These are phyloP conservation scores for Colletotrichum gloeosporioides DNA, from an alignment of 2,329 filamentous ascomycete species.

Conservation along the genomic window DNA sequence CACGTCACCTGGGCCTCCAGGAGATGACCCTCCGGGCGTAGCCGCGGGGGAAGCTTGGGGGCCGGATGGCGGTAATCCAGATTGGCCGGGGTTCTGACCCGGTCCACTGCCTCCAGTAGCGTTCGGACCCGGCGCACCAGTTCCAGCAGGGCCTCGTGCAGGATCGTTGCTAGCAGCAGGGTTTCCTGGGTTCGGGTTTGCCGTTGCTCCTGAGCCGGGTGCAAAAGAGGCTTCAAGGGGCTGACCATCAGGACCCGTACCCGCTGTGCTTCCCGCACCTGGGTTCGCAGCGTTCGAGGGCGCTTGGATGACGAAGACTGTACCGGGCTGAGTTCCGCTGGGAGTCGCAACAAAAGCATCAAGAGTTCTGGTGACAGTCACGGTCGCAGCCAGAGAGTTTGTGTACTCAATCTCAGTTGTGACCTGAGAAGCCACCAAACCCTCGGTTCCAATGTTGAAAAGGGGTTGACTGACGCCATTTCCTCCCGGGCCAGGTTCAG, in stretches of 20 bases:
- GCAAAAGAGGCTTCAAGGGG: background rate
- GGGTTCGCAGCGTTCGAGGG: background rate
- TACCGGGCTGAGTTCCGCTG: constrained; percentile 8
- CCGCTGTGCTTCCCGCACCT: background rate
- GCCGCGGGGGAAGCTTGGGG: background rate
- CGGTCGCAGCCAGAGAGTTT: background rate
- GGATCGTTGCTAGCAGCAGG: background rate
- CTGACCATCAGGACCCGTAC: background rate
- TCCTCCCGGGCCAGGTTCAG: background rate
- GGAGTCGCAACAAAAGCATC: background rate
- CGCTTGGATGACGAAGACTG: background rate
- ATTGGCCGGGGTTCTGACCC: background rate
- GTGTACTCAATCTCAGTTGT: background rate
- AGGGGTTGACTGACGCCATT: background rate
- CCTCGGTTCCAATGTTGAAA: background rate
- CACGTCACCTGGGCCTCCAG: background rate
- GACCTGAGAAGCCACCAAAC: background rate
- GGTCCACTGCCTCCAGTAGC: background rate
- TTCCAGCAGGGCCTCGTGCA: background rate
- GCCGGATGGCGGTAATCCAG: background rate
- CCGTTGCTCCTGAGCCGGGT: background rate
- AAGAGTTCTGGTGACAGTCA: background rate
- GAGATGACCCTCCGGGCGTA: background rate
- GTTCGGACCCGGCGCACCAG: background rate
- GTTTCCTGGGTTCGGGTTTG: background rate